Evolutionary conservation across 2,329 filamentous ascomycete genomes (phyloP).

Genomic region (Dactylellina leptospora): DNA sequence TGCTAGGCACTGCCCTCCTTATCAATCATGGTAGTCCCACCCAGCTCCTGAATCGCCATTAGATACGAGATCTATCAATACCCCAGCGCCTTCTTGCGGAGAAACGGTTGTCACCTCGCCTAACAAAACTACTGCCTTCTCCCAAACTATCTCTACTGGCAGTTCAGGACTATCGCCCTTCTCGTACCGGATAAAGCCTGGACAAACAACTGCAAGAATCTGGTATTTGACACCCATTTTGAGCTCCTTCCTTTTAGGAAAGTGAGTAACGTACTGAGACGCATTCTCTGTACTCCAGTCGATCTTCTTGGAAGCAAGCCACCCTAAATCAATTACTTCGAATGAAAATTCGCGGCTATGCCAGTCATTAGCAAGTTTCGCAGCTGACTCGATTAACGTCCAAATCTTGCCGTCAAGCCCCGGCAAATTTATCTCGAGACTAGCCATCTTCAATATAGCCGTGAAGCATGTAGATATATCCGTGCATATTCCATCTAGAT

Average conservation of each 20-base stretch:
- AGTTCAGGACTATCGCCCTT: not conserved
- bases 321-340: constrained; percentile 16
- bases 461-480: too few species aligned
- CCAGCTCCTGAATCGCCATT: too few species aligned
- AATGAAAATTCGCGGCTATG: constrained; percentile 16
- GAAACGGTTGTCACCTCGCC: not conserved
- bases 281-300: constrained; percentile 1
- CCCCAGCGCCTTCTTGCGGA: not conserved
- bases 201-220: constrained; percentile 15
- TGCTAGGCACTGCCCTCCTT: too few species aligned
- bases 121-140: constrained; percentile 22
- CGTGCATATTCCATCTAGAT: not conserved
- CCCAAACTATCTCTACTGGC: constrained; percentile 21
- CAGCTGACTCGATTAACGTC: constrained; percentile 1
- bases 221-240: constrained; percentile 4
- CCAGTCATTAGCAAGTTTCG: constrained; percentile 25
- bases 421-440: not conserved
- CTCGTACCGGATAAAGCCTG: constrained; percentile 40
- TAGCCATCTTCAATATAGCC: too few species aligned
- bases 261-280: constrained; percentile 14
- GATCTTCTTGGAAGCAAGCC: not conserved
- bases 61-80: not conserved
- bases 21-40: too few species aligned
- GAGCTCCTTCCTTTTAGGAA: not conserved
- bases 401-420: not conserved